These are phyloP conservation scores for Lupinus albus DNA, from an alignment of 306 rosid species.

Conservation along the genomic window DNA sequence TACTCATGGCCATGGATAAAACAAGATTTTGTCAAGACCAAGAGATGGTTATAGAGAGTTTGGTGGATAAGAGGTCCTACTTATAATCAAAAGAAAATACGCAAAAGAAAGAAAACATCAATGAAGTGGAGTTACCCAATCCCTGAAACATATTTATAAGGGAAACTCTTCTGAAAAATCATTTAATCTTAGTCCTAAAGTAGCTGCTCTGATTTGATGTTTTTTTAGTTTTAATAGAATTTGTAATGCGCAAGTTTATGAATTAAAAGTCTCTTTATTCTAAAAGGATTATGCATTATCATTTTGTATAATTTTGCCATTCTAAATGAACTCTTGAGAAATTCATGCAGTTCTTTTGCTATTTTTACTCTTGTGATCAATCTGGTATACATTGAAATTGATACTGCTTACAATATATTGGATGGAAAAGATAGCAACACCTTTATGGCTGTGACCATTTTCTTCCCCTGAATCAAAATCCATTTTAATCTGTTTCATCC, in stretches of 20 bases:
- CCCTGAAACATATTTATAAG: not conserved
- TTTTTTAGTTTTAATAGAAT: not conserved
- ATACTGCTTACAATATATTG: constrained; percentile 10
- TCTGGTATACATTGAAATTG: constrained; percentile 11
- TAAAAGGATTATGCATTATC: not conserved
- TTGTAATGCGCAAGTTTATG: not conserved
- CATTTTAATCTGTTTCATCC: not conserved
- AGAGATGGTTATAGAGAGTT: not conserved
- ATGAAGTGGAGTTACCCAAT: not conserved
- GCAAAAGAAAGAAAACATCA: not conserved
- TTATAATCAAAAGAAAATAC: not conserved
- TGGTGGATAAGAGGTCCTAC: not conserved
- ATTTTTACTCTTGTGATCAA: not conserved
- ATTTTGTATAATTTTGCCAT: not conserved
- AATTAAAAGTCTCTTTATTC: not conserved
- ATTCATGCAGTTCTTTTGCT: not conserved
- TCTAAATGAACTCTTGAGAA: not conserved
- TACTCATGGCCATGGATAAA: not conserved
- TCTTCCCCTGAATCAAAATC: not conserved
- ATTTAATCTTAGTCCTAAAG: not conserved
- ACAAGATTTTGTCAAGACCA: not conserved
- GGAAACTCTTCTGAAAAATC: not conserved
- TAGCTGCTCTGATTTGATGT: not conserved
- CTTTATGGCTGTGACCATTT: not conserved
- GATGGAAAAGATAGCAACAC: constrained; percentile 4